Conservation (phyloP, 2,329 filamentous ascomycete genomes). For the Penicillium sp. region DNA sequence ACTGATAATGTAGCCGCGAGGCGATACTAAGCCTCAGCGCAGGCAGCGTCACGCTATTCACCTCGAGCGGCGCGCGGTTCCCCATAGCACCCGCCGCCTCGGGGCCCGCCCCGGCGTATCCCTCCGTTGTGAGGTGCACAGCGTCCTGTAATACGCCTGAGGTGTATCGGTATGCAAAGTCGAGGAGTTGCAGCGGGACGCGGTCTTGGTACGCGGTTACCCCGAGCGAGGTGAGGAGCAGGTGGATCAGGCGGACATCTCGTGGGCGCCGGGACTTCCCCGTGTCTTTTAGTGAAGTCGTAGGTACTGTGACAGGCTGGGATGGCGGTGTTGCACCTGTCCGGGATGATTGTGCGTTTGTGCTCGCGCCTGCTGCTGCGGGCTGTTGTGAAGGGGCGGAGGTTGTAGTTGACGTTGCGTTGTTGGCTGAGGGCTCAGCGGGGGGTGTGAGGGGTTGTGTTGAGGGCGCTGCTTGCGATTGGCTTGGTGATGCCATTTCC, state of each 20-base stretch:
- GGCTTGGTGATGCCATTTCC: slow-evolving; percentile 43
- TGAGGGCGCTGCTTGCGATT: slow-evolving; percentile 35
- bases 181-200: slow-evolving; percentile 57
- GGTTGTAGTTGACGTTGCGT: slow-evolving; percentile 4
- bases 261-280: slow-evolving; percentile 54
- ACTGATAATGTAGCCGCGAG: slow-evolving; percentile 64
- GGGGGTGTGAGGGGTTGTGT: slow-evolving; percentile 51
- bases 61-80: slow-evolving; percentile 48
- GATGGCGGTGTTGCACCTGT: slow-evolving; percentile 22
- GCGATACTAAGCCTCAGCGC: slow-evolving; percentile 66
- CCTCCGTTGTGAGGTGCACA: slow-evolving; percentile 56
- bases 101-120: slow-evolving; percentile 50
- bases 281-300: slow-evolving; percentile 52
- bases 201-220: slow-evolving; percentile 58
- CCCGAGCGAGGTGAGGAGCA: slow-evolving; percentile 55
- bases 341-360: slow-evolving; percentile 23
- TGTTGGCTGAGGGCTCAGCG: slow-evolving; percentile 39
- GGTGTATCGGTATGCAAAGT: slow-evolving; percentile 60
- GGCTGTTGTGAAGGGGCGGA: slow-evolving; percentile 20
- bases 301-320: slow-evolving; percentile 41
- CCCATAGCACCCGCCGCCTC: slow-evolving; percentile 33
- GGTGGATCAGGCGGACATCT: slow-evolving; percentile 57
- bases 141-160: slow-evolving; percentile 58
- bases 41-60: slow-evolving; percentile 59
- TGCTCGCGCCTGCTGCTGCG: slow-evolving; percentile 30